Percentiles rank a stretch among this genome's conserved stretches.
These are phyloP conservation scores for Melastoma malabathricum DNA, from an alignment of 345 rosid genomes.

Conservation along the genomic window DNA sequence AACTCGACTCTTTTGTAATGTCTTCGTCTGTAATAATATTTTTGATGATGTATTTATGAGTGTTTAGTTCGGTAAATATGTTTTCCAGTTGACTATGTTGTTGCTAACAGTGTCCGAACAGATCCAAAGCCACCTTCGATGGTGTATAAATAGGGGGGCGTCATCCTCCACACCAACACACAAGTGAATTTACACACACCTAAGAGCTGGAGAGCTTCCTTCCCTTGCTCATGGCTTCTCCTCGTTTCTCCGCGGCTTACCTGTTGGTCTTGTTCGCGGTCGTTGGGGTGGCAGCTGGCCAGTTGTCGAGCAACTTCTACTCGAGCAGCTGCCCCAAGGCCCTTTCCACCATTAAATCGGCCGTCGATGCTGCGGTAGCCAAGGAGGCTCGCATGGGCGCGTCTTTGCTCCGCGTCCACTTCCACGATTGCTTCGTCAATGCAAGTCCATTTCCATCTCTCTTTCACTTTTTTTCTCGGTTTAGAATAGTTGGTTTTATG, in stretches of 20 bases:
- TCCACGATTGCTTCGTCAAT: conserved; percentile 54
- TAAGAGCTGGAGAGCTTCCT: neutral
- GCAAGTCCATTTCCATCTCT: conserved; percentile 14
- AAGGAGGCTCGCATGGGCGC: conserved; percentile 49
- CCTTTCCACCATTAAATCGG: conserved; percentile 20
- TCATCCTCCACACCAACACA: too few species aligned
- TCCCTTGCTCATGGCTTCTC: neutral
- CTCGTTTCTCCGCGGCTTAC: neutral
- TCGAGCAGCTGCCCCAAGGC: conserved; percentile 26
- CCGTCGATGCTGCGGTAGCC: conserved; percentile 22
- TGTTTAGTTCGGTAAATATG: too few species aligned
- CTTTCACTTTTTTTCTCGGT: neutral
- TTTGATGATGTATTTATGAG: too few species aligned
- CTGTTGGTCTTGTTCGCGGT: conserved; percentile 1
- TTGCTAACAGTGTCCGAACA: too few species aligned
- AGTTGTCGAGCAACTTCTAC: conserved; percentile 26
- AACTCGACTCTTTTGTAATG: too few species aligned
- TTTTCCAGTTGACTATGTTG: too few species aligned
- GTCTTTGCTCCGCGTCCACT: conserved; percentile 47
- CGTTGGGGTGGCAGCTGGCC: conserved; percentile 14
- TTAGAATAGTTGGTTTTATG: neutral
- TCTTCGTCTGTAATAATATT: too few species aligned
- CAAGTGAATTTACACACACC: too few species aligned
- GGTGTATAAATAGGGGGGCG: too few species aligned
- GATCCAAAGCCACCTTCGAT: too few species aligned